Evolutionary conservation across 2,329 filamentous ascomycete genomes (phyloP).

Genomic region (Pyrenochaeta sp.): DNA sequence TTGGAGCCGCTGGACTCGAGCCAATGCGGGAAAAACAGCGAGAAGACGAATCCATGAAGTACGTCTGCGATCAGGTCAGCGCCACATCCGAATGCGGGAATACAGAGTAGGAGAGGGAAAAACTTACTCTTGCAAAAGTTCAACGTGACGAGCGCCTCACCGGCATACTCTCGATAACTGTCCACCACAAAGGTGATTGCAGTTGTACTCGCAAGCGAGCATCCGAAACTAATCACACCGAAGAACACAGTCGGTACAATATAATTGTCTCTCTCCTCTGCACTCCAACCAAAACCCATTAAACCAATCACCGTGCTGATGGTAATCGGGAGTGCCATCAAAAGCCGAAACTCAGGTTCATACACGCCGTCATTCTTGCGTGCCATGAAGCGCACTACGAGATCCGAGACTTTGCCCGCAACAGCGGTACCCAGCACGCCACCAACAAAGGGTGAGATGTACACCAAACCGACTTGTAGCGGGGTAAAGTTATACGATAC

Average conservation of each 20-base stretch:
- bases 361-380: slow-evolving; percentile 91
- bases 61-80: slow-evolving; percentile 62
- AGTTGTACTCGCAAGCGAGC: slow-evolving; percentile 87
- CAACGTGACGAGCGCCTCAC: slow-evolving; percentile 90
- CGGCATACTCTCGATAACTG: slow-evolving; percentile 90
- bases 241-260: slow-evolving; percentile 96
- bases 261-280: slow-evolving; percentile 76
- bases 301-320: slow-evolving; percentile 83
- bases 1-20: slow-evolving; percentile 77
- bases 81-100: slow-evolving; percentile 20
- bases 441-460: slow-evolving; percentile 83
- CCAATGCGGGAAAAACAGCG: slow-evolving; percentile 77
- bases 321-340: slow-evolving; percentile 78
- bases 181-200: slow-evolving; percentile 95
- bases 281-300: slow-evolving; percentile 97
- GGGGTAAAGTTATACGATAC: slow-evolving; percentile 81
- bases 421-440: slow-evolving; percentile 85
- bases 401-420: slow-evolving; percentile 85
- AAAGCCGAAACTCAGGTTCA: slow-evolving; percentile 79
- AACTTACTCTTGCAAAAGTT: slow-evolving; percentile 86
- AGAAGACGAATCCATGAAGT: slow-evolving; percentile 87
- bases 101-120: neutral
- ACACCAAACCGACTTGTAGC: slow-evolving; percentile 83
- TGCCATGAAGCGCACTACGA: slow-evolving; percentile 83
- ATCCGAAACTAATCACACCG: slow-evolving; percentile 90